These are phyloP conservation scores for Amanita thiersii DNA, from an alignment of 768 basidiomycete species.

Conservation along the genomic window DNA sequence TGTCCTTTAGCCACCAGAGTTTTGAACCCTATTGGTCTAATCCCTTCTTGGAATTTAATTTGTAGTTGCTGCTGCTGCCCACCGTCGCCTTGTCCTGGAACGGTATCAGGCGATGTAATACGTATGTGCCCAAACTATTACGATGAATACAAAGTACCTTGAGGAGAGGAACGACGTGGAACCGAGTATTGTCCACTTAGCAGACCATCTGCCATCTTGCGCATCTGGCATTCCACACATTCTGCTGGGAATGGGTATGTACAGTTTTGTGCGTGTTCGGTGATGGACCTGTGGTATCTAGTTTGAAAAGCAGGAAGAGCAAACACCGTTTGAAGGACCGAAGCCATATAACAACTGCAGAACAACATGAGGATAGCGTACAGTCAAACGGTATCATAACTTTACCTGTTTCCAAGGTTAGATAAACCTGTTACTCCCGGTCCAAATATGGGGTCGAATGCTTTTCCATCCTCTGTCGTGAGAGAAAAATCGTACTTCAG, in stretches of 20 bases:
- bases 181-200: slow-evolving; percentile 86
- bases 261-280: slow-evolving; percentile 54
- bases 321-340: slow-evolving; percentile 82
- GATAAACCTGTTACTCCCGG: slow-evolving; percentile 81
- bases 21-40: slow-evolving; percentile 82
- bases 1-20: slow-evolving; percentile 87
- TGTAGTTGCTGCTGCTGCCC: slow-evolving; percentile 23
- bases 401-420: slow-evolving; percentile 83
- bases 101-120: no score
- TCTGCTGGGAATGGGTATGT: slow-evolving; percentile 61
- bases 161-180: no score
- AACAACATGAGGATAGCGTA: no score
- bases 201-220: slow-evolving; percentile 87
- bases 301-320: slow-evolving; percentile 68
- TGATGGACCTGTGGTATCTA: slow-evolving; percentile 46
- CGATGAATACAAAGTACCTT: no score
- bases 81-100: no score
- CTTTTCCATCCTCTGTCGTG: slow-evolving; percentile 77
- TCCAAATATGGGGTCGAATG: slow-evolving; percentile 83
- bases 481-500: slow-evolving; percentile 91
- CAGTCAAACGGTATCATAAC: not conserved
- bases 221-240: slow-evolving; percentile 94
- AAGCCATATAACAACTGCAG: slow-evolving; percentile 95
- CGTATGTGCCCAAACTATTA: no score
- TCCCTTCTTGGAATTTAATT: slow-evolving; percentile 74